Conservation (phyloP, 805 yeast genomes). For the Candida ovalis region DNA sequence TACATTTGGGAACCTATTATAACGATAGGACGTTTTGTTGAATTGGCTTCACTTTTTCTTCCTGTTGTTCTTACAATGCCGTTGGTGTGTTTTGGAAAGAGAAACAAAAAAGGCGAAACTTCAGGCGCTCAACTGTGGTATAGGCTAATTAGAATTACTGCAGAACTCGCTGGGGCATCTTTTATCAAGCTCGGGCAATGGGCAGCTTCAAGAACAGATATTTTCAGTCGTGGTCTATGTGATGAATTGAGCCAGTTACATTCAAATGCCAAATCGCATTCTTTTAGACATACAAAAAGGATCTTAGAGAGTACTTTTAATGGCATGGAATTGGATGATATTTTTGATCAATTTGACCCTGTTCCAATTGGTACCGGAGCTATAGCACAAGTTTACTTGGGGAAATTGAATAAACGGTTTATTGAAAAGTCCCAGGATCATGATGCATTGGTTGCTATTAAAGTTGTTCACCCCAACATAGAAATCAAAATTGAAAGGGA, state of each 20-base stretch:
- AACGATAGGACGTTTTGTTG: constrained; percentile 65
- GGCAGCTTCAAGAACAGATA: constrained; percentile 97
- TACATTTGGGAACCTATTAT: constrained; percentile 64
- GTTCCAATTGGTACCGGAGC: constrained; percentile 96
- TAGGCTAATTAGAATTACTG: constrained; percentile 52
- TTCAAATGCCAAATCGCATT: constrained; percentile 77
- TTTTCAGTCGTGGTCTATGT: constrained; percentile 78
- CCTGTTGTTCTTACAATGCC: constrained; percentile 73
- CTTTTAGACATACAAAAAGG: constrained; percentile 53
- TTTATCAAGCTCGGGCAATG: constrained; percentile 93
- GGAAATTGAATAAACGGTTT: constrained; percentile 50
- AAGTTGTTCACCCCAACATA: constrained; percentile 88
- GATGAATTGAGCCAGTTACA: constrained; percentile 73
- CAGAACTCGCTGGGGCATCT: constrained; percentile 90
- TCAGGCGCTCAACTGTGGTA: constrained; percentile 74
- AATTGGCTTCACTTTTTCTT: constrained; percentile 59
- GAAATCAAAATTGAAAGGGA: constrained; percentile 72
- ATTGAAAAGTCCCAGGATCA: constrained; percentile 28
- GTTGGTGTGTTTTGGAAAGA: constrained; percentile 50
- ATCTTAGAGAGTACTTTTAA: constrained; percentile 58
- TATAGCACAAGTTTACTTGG: constrained; percentile 92
- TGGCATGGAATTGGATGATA: constrained; percentile 54
- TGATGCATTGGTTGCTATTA: constrained; percentile 73
- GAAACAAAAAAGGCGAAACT: constrained; percentile 38
- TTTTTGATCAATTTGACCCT: constrained; percentile 74